phyloP scores from a whole-genome alignment of 225 moss, liverwort and hornwort species.

The Takakia lepidozioides region DNA sequence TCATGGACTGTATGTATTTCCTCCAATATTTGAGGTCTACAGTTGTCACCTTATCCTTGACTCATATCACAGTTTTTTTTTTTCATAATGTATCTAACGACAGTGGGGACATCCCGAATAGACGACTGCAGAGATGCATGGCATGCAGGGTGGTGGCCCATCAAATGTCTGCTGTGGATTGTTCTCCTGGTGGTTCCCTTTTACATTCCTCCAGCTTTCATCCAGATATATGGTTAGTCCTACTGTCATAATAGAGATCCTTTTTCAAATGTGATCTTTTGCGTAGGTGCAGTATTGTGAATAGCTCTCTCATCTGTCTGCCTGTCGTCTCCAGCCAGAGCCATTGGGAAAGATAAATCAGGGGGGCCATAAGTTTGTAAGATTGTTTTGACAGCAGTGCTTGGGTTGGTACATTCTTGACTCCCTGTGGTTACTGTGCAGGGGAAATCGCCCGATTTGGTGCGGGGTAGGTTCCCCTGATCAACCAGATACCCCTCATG shows the following conservation, averaged over 20 bases:
- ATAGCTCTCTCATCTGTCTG: background rate
- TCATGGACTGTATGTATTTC: too few relatives aligned
- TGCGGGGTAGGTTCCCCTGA: conserved; percentile 49
- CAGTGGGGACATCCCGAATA: conserved; percentile 49
- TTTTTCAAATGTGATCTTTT: too few relatives aligned
- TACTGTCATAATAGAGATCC: background rate
- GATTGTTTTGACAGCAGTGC: too few relatives aligned
- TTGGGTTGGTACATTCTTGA: too few relatives aligned
- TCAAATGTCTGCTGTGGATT: conserved; percentile 55
- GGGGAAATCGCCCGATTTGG: conserved; percentile 72
- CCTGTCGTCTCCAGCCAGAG: background rate
- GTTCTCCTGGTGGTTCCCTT: conserved; percentile 53
- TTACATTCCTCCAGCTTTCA: conserved; percentile 55
- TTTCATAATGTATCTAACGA: conserved; percentile 72
- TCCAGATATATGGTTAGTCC: conserved; percentile 53
- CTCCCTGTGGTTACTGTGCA: conserved; percentile 13
- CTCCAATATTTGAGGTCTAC: too few relatives aligned
- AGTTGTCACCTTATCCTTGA: too few relatives aligned
- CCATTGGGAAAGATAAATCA: background rate
- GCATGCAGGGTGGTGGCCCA: conserved; percentile 82
- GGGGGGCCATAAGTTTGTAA: too few relatives aligned
- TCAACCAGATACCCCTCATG: too few relatives aligned
- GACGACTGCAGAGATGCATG: conserved; percentile 52
- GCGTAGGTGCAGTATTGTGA: background rate
- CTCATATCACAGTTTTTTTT: conserved; percentile 33